Evolutionary conservation across 441 rosid species (phyloP).

Genomic region (Pelargonium myrrhifolium): DNA sequence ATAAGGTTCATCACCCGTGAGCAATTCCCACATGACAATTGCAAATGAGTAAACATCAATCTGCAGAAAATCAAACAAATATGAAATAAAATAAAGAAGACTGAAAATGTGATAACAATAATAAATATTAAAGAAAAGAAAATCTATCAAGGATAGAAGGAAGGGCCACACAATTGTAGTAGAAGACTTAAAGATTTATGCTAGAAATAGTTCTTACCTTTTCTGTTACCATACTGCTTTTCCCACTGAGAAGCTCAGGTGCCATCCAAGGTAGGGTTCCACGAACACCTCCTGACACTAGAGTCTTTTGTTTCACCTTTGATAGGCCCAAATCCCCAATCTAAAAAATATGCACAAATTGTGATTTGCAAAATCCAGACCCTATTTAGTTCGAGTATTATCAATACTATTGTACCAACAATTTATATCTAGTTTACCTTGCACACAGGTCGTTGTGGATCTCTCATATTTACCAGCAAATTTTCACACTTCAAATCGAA

Average conservation of each 20-base stretch:
- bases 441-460: slow-evolving; percentile 95
- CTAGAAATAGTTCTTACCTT: slow-evolving; percentile 42
- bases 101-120: no score
- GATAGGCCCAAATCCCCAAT: slow-evolving; percentile 95
- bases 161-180: background rate
- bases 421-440: slow-evolving; percentile 42
- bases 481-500: slow-evolving; percentile 97
- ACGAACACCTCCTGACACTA: slow-evolving; percentile 98
- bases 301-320: slow-evolving; percentile 89
- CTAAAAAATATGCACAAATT: slow-evolving; percentile 28
- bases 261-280: slow-evolving; percentile 99
- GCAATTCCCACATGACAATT: slow-evolving; percentile 97
- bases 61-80: slow-evolving; percentile 29
- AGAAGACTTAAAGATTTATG: background rate
- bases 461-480: slow-evolving; percentile 95
- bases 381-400: background rate
- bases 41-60: slow-evolving; percentile 99
- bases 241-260: slow-evolving; percentile 96
- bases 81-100: background rate
- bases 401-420: background rate
- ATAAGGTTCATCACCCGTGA: slow-evolving; percentile 95
- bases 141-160: background rate
- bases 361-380: slow-evolving; percentile 14
- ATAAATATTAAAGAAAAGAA: no score
- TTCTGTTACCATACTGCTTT: slow-evolving; percentile 94